Conservation (phyloP, 73 alveolate species). For the Paramecium sexaurelia region DNA sequence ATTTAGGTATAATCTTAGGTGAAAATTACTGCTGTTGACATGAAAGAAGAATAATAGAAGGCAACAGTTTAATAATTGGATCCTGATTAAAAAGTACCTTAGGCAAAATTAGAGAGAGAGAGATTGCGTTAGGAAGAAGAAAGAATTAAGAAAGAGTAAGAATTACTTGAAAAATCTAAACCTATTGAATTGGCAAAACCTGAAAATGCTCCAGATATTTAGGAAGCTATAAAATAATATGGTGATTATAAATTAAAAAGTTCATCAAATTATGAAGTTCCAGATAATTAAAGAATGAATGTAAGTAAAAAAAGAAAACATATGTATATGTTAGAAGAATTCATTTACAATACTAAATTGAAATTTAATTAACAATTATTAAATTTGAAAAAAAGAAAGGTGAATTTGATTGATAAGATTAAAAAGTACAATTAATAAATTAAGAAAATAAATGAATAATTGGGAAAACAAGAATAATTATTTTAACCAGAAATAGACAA, state of each 20-base stretch:
- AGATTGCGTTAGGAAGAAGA: slow-evolving; percentile 72
- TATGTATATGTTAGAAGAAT: slow-evolving; percentile 90
- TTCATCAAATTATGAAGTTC: slow-evolving; percentile 78
- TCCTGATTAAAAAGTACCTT: slow-evolving; percentile 71
- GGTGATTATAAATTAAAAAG: slow-evolving; percentile 88
- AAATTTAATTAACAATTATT: slow-evolving; percentile 85
- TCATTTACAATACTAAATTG: slow-evolving; percentile 82
- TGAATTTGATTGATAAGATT: slow-evolving; percentile 73
- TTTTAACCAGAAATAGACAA: slow-evolving; percentile 80
- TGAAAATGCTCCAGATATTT: slow-evolving; percentile 83
- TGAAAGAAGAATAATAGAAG: slow-evolving; percentile 51
- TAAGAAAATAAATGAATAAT: slow-evolving; percentile 79
- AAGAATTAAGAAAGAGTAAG: slow-evolving; percentile 75
- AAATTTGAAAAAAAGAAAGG: slow-evolving; percentile 83
- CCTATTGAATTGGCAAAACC: slow-evolving; percentile 85
- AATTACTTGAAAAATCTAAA: slow-evolving; percentile 83
- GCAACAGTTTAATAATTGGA: slow-evolving; percentile 62
- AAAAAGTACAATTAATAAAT: slow-evolving; percentile 75
- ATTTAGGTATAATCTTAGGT: neutral
- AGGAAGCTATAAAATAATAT: slow-evolving; percentile 78
- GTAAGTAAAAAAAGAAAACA: slow-evolving; percentile 87
- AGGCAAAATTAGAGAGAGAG: slow-evolving; percentile 74
- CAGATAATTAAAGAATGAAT: slow-evolving; percentile 90
- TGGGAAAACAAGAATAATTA: slow-evolving; percentile 74
- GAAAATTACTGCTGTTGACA: neutral